Evolutionary conservation across 2,329 filamentous ascomycete genomes (phyloP).

Genomic region (Stylonectria norvegica): DNA sequence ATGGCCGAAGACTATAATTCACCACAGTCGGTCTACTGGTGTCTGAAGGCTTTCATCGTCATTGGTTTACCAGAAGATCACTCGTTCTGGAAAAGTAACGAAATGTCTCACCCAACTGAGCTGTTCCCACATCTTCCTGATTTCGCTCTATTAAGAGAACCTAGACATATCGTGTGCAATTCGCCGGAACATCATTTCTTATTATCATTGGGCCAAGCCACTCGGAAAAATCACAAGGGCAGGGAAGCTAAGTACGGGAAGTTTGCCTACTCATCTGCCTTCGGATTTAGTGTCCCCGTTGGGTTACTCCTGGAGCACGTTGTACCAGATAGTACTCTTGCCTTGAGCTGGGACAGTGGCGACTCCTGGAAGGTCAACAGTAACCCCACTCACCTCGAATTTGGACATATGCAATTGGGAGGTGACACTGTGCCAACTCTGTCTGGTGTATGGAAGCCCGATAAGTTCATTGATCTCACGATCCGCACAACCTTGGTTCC

Average conservation of each 20-base stretch:
- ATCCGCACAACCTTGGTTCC: neutral
- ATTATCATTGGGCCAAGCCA: constrained; percentile 39
- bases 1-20: constrained; percentile 57
- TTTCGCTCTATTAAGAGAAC: neutral
- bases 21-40: constrained; percentile 54
- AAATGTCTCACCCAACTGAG: constrained; percentile 27
- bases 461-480: neutral
- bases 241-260: constrained; percentile 45
- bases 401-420: neutral
- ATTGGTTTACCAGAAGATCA: constrained; percentile 35
- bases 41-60: constrained; percentile 47
- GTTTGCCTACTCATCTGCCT: constrained; percentile 47
- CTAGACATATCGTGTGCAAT: constrained; percentile 44
- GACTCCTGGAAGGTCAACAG: constrained; percentile 32
- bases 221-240: constrained; percentile 37
- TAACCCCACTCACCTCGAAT: constrained; percentile 17
- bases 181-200: constrained; percentile 40
- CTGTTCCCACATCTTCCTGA: neutral
- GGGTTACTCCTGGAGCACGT: constrained; percentile 34
- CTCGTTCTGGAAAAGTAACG: constrained; percentile 44
- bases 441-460: neutral
- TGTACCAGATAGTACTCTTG: constrained; percentile 32
- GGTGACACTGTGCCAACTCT: neutral
- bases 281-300: constrained; percentile 43
- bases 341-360: constrained; percentile 29